Evolutionary conservation across 352 stramenopile genomes (phyloP), one percentile per base, ranked within the genome.

Genomic region (Phytopythium aichiense): DNA sequence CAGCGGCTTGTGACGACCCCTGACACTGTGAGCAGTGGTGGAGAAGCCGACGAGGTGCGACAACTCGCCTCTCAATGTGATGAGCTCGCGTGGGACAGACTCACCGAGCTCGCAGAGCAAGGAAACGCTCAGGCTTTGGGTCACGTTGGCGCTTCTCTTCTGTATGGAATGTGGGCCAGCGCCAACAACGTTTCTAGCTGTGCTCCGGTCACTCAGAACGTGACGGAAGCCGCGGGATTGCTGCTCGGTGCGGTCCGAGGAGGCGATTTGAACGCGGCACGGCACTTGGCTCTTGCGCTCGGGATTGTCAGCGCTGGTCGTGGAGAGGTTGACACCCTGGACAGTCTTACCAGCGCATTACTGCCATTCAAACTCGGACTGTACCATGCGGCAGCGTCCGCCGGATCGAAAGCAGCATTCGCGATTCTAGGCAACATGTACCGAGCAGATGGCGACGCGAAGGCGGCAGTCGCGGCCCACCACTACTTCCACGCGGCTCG

Each of bases 401-500:
- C 55, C 18, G 76, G 81, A 18, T 54, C 51, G 35, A 81, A 73
- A 31, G 70, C 84, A 23, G 74, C 74, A 2, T 89, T 80, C 60
- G 74, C 75, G 30, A 68, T 88, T n/a, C 67, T 94, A 1, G 86
- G 76, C 59, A 33, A 56, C 5, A 43, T 52, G 15, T 33, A 30
- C 5, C 13, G 28, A 35, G 2, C 23, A 37, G 16, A 13, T 13
- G 45, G 33, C 33, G 31, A 37, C 16, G 23, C 25, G 53, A 15
- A 23, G 53, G 13, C 63, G 11, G 80, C 91, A 35, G 69, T 79
- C 16, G 70, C 75, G 0, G 68, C 71, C 2, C 87, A 81, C 68
- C 82, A 95, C 67, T 91, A 84, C 61, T 74, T 69, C 9, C 71
- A 87, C 9, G 76, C 84, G 11, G 79, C 83, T 4, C 55, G 66